These are phyloP conservation scores for Nitzschia inconspicua DNA, from an alignment of 108 stramenopile genomes.

Conservation along the genomic window DNA sequence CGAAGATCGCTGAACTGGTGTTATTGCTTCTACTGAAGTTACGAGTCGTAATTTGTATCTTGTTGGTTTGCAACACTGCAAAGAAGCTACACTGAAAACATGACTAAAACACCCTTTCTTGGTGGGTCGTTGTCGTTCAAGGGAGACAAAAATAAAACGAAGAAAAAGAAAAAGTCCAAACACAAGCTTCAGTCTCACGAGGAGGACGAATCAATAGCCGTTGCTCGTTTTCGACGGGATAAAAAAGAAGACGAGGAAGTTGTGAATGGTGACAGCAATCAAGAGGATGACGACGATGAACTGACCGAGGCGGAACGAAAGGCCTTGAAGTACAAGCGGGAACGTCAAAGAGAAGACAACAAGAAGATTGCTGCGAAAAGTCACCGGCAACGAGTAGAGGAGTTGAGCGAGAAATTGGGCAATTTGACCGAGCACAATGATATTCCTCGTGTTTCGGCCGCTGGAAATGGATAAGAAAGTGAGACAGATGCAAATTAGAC, in stretches of 20 bases:
- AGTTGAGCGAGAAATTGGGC: slow-evolving; percentile 73
- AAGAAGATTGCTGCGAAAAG: slow-evolving; percentile 51
- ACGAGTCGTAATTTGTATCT: no score
- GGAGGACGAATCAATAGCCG: not conserved
- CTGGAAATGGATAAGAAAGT: slow-evolving; percentile 71
- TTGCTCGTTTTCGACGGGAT: not conserved
- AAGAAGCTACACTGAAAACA: no score
- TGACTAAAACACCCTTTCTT: slow-evolving; percentile 36
- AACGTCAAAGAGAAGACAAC: slow-evolving; percentile 61
- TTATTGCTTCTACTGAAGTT: no score
- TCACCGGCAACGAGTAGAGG: slow-evolving; percentile 71
- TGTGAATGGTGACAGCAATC: not conserved
- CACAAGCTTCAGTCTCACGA: slow-evolving; percentile 13
- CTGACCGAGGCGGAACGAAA: slow-evolving; percentile 70
- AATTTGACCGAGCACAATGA: slow-evolving; percentile 80
- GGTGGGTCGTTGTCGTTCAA: slow-evolving; percentile 57
- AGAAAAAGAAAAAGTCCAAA: slow-evolving; percentile 34
- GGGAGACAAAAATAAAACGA: slow-evolving; percentile 45
- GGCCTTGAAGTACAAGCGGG: slow-evolving; percentile 39
- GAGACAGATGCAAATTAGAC: not conserved
- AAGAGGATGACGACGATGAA: slow-evolving; percentile 56
- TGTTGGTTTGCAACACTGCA: no score
- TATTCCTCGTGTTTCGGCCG: slow-evolving; percentile 79
- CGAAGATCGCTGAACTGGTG: not conserved
- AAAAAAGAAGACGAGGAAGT: slow-evolving; percentile 5